Evolutionary conservation across 768 basidiomycete genomes (phyloP).

Genomic region (Rhodocollybia butyracea): DNA sequence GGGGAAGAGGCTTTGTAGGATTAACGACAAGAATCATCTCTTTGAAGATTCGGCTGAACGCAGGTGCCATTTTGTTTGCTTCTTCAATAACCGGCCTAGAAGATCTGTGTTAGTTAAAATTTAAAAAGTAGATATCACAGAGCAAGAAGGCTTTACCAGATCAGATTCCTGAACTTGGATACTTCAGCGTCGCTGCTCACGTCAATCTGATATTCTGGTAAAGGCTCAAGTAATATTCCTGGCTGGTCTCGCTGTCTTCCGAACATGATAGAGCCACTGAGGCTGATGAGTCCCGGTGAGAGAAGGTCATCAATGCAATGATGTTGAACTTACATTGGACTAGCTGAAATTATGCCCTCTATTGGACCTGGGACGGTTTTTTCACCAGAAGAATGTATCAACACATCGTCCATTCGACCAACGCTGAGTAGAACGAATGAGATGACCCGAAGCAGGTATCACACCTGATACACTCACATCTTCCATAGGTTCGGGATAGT

Average conservation of each 20-base stretch:
- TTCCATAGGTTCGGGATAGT: conserved; percentile 38
- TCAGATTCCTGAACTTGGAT: conserved; percentile 22
- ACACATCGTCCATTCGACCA: conserved; percentile 29
- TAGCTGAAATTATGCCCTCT: conserved; percentile 18
- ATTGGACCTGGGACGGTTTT: conserved; percentile 30
- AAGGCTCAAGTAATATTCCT: conserved; percentile 29
- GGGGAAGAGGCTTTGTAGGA: conserved; percentile 36
- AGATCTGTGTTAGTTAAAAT: not conserved
- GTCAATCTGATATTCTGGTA: conserved; percentile 24
- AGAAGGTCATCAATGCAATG: conserved; percentile 9
- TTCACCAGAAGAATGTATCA: conserved; percentile 26
- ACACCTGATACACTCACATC: too few relatives aligned
- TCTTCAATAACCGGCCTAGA: conserved; percentile 36
- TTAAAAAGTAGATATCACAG: too few relatives aligned
- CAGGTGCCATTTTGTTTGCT: conserved; percentile 36
- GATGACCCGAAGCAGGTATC: too few relatives aligned
- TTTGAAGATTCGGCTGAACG: conserved; percentile 43
- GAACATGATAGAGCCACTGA: conserved; percentile 37
- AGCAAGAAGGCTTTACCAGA: conserved; percentile 27
- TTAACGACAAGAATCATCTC: conserved; percentile 48
- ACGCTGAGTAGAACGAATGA: too few relatives aligned
- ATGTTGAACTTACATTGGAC: conserved; percentile 19
- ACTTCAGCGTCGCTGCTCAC: conserved; percentile 16
- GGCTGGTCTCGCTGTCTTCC: conserved; percentile 31
- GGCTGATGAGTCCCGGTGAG: conserved; percentile 20